Conservation (phyloP, 768 basidiomycete species). For the Artomyces pyxidatus region DNA sequence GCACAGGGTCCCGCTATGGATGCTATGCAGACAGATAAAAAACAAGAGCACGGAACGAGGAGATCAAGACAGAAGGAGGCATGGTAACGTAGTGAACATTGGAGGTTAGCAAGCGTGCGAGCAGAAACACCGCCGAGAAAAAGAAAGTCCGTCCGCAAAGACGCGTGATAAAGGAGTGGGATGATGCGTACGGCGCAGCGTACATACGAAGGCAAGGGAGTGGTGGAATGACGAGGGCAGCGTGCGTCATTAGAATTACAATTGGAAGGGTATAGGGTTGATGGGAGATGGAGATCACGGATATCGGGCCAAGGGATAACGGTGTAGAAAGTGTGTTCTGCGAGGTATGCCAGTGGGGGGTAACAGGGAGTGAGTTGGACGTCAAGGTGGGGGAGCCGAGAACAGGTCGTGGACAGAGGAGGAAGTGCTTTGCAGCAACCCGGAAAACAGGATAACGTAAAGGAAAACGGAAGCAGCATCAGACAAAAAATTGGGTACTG, state of each 20-base stretch:
- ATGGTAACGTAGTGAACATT: background rate
- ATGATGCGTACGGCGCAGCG: constrained; percentile 15
- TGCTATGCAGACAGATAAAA: constrained; percentile 18
- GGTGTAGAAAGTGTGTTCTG: background rate
- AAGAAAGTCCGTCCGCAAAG: constrained; percentile 15
- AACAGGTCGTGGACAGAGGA: background rate
- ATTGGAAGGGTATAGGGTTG: constrained; percentile 17
- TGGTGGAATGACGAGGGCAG: constrained; percentile 10
- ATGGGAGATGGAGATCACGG: constrained; percentile 4
- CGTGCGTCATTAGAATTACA: constrained; percentile 19
- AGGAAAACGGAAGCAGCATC: constrained; percentile 25
- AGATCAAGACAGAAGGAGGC: constrained; percentile 11
- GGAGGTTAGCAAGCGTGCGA: constrained; percentile 15
- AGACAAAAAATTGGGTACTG: constrained; percentile 88
- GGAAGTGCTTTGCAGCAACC: constrained; percentile 1
- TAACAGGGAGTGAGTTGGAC: background rate
- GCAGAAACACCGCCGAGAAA: constrained; percentile 1
- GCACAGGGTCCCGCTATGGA: constrained; percentile 15
- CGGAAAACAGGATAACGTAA: constrained; percentile 21
- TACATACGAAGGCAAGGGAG: constrained; percentile 10
- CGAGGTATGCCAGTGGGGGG: constrained; percentile 6
- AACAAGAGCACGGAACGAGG: constrained; percentile 15
- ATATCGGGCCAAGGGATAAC: background rate
- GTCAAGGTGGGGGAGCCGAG: background rate
- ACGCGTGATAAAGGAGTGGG: constrained; percentile 17